Evolutionary conservation across 768 basidiomycete genomes (phyloP).

Genomic region (Tricholoma bakamatsutake): DNA sequence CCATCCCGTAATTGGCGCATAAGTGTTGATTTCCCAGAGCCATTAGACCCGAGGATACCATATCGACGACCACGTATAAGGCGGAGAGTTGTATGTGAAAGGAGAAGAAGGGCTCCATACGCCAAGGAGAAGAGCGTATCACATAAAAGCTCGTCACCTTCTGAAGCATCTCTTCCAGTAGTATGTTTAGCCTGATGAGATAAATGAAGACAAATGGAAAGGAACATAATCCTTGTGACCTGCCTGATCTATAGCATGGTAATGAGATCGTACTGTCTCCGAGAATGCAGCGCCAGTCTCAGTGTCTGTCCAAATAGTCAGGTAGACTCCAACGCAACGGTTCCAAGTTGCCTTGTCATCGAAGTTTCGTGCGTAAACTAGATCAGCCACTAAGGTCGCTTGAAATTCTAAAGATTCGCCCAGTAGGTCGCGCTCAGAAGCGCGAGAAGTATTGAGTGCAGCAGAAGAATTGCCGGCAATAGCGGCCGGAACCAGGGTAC

Average conservation of each 20-base stretch:
- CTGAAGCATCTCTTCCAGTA: conserved; percentile 34
- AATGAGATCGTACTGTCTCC: conserved; percentile 64
- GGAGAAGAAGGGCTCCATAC: conserved; percentile 88
- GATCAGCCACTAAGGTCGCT: conserved; percentile 70
- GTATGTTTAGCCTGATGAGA: conserved; percentile 52
- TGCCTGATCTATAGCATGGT: conserved; percentile 74
- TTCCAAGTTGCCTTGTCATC: conserved; percentile 53
- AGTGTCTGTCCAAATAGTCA: conserved; percentile 65
- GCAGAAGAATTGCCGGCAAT: conserved; percentile 17
- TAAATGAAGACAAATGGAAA: conserved; percentile 2
- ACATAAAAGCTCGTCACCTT: conserved; percentile 83
- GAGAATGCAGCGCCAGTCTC: conserved; percentile 45
- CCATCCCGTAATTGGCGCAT: conserved; percentile 94
- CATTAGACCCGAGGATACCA: conserved; percentile 95
- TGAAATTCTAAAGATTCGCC: conserved; percentile 62
- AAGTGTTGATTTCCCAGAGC: conserved; percentile 92
- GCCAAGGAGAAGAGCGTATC: conserved; percentile 94
- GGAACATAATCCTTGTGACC: conserved; percentile 27
- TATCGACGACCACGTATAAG: conserved; percentile 89
- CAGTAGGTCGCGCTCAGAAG: conserved; percentile 52
- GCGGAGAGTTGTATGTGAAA: conserved; percentile 90
- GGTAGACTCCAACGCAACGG: conserved; percentile 66
- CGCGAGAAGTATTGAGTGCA: conserved; percentile 7
- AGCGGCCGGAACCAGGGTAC: conserved; percentile 52
- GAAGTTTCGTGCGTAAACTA: conserved; percentile 58